Base-by-base conservation (phyloP, 2,329 filamentous ascomycete species). In the Setomelanomma holmii region DNA sequence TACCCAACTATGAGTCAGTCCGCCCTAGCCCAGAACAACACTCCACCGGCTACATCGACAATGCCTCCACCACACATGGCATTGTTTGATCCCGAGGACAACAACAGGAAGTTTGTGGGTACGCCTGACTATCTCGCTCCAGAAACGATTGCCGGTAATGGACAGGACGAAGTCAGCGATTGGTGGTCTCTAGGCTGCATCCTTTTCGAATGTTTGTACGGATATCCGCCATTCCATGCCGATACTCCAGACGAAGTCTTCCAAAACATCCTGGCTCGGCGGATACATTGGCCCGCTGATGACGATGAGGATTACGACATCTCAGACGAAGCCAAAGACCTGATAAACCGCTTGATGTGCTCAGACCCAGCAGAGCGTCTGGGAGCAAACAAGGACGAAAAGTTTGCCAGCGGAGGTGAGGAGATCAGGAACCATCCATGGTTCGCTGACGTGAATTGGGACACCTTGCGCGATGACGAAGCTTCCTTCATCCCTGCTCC, bases 151-250 rank as follows among this genome's bases (percentile, higher is more conserved):
- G 93, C 91, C 60, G 95, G 96, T 43, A 87, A 92, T 61, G 92
- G 93, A 1, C 95, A 99, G 74, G 95, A 99, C 68, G 93, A 98
- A 74, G 95, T 93, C 62, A 98, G 95, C 71, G 95, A 99, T 86
- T 99, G 95, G 95, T 99, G 95, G 95, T 98, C 95, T 19, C 83
- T 99, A n/a, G 95, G 95, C 1, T 99, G 96, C 73, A 98, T 99
- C 64, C 80, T 98, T 75, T 99, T 97, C 67, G 95, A 99, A 68
- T 97, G 96, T 61, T 79, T 99, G 2, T 98, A 91, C 68, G 95
- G 95, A 1, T 89, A 91, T 51, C 95, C 95, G 1, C 95, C 95
- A 0, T 99, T 99, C 75, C 92, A 98, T 72, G 95, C 91, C 1
- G 81, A 83, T 17, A 92, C 93, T 41, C 91, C 95, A 0, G 95